Base-by-base conservation (phyloP, 495 filamentous ascomycete species). In the Xanthoparmelia taractica region DNA sequence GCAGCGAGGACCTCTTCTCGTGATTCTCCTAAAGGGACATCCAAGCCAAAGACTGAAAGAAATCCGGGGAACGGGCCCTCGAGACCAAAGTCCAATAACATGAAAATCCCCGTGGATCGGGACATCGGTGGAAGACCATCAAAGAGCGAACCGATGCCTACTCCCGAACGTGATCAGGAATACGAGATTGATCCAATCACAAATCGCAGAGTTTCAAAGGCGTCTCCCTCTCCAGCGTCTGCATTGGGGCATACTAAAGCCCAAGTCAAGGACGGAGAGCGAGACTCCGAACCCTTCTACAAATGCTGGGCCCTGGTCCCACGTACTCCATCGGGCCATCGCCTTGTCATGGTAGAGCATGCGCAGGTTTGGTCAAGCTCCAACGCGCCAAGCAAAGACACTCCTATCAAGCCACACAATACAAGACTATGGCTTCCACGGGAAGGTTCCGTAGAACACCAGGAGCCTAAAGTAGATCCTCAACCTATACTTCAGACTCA, bases 161-260 rank as follows among this genome's bases (percentile, higher is more conserved):
- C 20, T 29, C 29, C 56, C 43, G 52, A 33, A 52, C 8, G 20
- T 20, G 43, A 40, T 23, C 43, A 63, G 48, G 79, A 78, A 7
- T 84, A 78, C 56, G 67, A 75, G 23, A 83, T 85, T 56, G 83
- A 86, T 67, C 82, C 82, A n/a, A 85, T 86, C 62, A 83, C 82
- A 25, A 84, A 83, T 66, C 78, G 81, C n/a, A 84, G 79, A 68
- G 76, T 85, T 7, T 67, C 64, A 57, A 78, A 71, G 59, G 66
- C 2, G 4, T 38, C 0, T 23, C 54, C 31, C 56, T 52, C 56
- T 38, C 2, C 48, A 11, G 12, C 33, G 36, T 20, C 56, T 47
- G 2, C 41, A 61, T 12, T 47, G 29, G 11, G 12, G 38, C 36
- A 45, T 45, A 36, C 57, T 11, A 66, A 61, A 47, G 52, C 55